These are phyloP conservation scores for Camelina laxa DNA, from an alignment of 345 rosid genomes.

Conservation along the genomic window DNA sequence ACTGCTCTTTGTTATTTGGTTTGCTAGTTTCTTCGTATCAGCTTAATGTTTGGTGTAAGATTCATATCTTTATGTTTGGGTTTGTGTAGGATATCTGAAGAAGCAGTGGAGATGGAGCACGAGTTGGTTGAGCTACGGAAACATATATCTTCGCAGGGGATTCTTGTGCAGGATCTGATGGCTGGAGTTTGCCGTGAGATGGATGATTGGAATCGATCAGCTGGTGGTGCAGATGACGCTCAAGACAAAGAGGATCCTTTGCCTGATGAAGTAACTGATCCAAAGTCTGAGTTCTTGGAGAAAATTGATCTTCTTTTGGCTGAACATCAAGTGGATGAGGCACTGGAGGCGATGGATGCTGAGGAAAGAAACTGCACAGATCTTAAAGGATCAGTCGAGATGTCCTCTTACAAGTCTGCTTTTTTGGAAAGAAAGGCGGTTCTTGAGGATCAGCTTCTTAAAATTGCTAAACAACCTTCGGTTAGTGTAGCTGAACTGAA, in stretches of 20 bases:
- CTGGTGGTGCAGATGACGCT: conserved; percentile 46
- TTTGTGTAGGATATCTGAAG: conserved; percentile 80
- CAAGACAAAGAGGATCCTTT: conserved; percentile 46
- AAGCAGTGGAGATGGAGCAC: conserved; percentile 94
- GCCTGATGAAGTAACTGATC: conserved; percentile 45
- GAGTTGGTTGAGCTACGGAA: conserved; percentile 82
- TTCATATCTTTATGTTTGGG: conserved; percentile 22
- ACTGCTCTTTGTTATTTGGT: neutral
- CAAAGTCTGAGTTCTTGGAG: conserved; percentile 56
- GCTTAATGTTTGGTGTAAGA: neutral
- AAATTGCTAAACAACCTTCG: conserved; percentile 70
- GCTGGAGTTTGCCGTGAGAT: conserved; percentile 73
- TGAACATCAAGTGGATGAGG: conserved; percentile 82
- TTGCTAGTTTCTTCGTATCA: conserved; percentile 4
- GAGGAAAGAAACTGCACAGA: conserved; percentile 71
- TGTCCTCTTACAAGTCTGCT: conserved; percentile 59
- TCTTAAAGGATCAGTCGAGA: conserved; percentile 61
- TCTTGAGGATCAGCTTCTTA: conserved; percentile 75
- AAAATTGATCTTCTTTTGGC: conserved; percentile 83
- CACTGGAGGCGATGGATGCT: conserved; percentile 64
- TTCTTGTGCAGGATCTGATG: conserved; percentile 88
- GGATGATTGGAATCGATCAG: conserved; percentile 66
- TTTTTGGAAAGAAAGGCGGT: conserved; percentile 66
- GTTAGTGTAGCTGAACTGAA: conserved; percentile 56
- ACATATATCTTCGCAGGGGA: conserved; percentile 86